A percentile compares a stretch with the other conserved stretches of the same genome.
Evolutionary conservation across 1,139 yeast genomes (phyloP).

Genomic region (Magnusiomyces sp.): DNA sequence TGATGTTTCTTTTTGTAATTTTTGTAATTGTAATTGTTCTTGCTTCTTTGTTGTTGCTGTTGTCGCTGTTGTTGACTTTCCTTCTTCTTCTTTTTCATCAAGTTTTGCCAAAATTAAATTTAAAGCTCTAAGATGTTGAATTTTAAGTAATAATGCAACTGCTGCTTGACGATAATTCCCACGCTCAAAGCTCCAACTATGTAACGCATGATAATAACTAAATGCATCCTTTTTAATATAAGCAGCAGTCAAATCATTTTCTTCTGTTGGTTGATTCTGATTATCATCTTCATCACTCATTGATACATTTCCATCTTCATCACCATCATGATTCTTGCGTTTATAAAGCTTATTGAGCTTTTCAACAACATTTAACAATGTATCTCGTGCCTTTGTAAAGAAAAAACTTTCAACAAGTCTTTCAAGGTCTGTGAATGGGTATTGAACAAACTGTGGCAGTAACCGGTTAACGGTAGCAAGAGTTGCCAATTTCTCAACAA

Average conservation of each 20-base stretch:
- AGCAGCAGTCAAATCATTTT: slow-evolving; percentile 8
- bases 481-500: slow-evolving; percentile 17
- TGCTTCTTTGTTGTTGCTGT: too few species aligned
- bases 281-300: too few species aligned
- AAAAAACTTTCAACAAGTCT: slow-evolving; percentile 21
- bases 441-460: slow-evolving; percentile 24
- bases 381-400: slow-evolving; percentile 10
- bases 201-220: slow-evolving; percentile 25
- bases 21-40: too few species aligned
- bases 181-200: slow-evolving; percentile 29
- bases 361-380: background rate
- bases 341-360: too few species aligned
- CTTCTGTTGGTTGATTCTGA: slow-evolving; percentile 9
- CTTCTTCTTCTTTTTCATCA: slow-evolving; percentile 8
- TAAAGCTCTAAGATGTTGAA: slow-evolving; percentile 15
- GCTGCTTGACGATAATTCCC: slow-evolving; percentile 28
- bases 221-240: slow-evolving; percentile 5
- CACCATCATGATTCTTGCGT: too few species aligned
- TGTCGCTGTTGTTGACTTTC: too few species aligned
- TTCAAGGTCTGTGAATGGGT: slow-evolving; percentile 29
- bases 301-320: too few species aligned
- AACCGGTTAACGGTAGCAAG: slow-evolving; percentile 22
- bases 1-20: too few species aligned
- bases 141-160: slow-evolving; percentile 20
- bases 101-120: slow-evolving; percentile 5